Base-by-base conservation (phyloP, 2,329 filamentous ascomycete species). In the Cytospora chrysosperma region DNA sequence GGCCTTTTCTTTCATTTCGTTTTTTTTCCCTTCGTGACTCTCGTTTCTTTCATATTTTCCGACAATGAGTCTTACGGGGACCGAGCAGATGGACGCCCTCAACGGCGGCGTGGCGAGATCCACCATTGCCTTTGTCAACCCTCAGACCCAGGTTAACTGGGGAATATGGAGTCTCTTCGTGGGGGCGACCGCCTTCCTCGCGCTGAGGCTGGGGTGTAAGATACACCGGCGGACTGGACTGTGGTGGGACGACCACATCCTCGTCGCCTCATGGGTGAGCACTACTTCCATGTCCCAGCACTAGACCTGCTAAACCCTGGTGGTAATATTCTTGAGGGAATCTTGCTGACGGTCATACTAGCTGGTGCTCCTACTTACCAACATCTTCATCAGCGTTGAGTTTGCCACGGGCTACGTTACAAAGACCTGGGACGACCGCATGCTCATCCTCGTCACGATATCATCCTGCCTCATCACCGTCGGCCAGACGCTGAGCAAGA, bases 361-460 rank as follows among this genome's bases (percentile, higher is more conserved):
- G 81, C 40, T 73, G 12, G 69, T 83, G 9, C 73, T 81, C 4
- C 70, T 79, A 15, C 70, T 71, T 43, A 81, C 79, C 69, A 76
- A 83, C 67, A 76, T 70, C 55, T 69, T 83, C 21, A 82, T 83
- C 62, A 70, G 78, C 4, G 67, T 78, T 61, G 72, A 83, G 66
- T 82, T 79, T 64, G 78, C 76, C n/a, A 82, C 78, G 8, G 81
- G 81, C 61, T 83, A 83, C 65, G 77, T 82, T 10, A 69, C 73
- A 1, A 69, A 78, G 28, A 69, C 73, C 26, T 84, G 81, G 81
- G 78, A 81, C 63, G 78, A 82, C 66, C 77, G 76, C 59, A 83
- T 83, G 81, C 79, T 80, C 68, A 82, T 83, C 67, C 72, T 84
- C 62, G 82, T 83, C 73, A 81, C 78, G 63, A 70, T 76, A 17